Conservation (phyloP, 345 rosid species). For the Combretum micranthum region DNA sequence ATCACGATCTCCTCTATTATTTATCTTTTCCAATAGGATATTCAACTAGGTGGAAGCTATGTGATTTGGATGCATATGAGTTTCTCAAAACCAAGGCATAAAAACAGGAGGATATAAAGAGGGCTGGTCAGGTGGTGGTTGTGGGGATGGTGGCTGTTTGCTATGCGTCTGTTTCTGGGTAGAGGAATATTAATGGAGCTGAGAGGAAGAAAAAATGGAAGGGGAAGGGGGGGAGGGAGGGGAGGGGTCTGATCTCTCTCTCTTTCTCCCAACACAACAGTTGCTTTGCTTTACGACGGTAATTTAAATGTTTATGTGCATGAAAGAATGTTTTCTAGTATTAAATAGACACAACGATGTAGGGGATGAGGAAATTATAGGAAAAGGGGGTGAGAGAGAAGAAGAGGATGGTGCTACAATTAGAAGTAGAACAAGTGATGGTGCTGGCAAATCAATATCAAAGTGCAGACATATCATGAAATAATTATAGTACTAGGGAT, state of each 20-base stretch:
- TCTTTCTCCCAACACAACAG: too few relatives aligned
- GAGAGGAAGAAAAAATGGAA: background rate
- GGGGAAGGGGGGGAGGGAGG: background rate
- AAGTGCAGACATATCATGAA: too few relatives aligned
- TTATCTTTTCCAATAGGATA: background rate
- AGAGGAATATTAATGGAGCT: constrained; percentile 1
- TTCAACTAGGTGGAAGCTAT: constrained; percentile 11
- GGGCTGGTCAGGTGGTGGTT: too few relatives aligned
- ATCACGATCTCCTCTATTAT: too few relatives aligned
- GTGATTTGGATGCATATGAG: constrained; percentile 23
- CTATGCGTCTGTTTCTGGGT: too few relatives aligned
- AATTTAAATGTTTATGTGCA: too few relatives aligned
- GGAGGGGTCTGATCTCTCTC: background rate
- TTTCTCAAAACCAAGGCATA: background rate
- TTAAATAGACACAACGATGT: too few relatives aligned
- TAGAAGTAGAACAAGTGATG: constrained; percentile 11
- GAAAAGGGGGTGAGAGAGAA: constrained; percentile 3
- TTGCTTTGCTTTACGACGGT: too few relatives aligned
- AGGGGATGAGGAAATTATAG: too few relatives aligned
- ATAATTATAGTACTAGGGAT: background rate
- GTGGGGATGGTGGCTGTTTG: too few relatives aligned
- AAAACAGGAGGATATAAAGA: too few relatives aligned
- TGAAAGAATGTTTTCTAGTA: too few relatives aligned
- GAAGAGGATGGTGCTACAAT: constrained; percentile 10
- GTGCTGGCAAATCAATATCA: background rate